A percentile compares a stretch with the other conserved stretches of the same genome.
Evolutionary conservation across 1,284 basidiomycete genomes (phyloP).

Genomic region (Sutorius eximius): DNA sequence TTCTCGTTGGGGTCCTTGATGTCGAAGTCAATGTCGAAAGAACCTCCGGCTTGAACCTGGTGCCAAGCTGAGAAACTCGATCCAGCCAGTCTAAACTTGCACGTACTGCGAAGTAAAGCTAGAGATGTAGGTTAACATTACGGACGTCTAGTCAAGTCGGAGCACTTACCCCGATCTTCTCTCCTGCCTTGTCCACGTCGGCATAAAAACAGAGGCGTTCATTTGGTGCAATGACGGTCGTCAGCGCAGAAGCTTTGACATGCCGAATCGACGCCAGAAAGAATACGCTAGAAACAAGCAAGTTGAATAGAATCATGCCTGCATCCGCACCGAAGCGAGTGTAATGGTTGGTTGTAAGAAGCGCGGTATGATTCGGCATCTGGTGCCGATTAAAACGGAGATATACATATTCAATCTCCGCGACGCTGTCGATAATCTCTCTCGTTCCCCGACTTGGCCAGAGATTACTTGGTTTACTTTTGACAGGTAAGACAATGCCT

Average conservation of each 20-base stretch:
- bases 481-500: slow-evolving; percentile 20
- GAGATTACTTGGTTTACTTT: background rate
- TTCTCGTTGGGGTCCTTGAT: slow-evolving; percentile 89
- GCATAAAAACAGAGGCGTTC: slow-evolving; percentile 94
- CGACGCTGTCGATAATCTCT: background rate
- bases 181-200: slow-evolving; percentile 91
- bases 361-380: slow-evolving; percentile 18
- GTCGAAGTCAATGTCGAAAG: slow-evolving; percentile 95
- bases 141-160: background rate
- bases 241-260: slow-evolving; percentile 69
- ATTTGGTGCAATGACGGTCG: slow-evolving; percentile 83
- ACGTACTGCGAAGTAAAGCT: slow-evolving; percentile 64
- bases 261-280: slow-evolving; percentile 23
- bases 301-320: slow-evolving; percentile 23
- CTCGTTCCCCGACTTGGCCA: background rate
- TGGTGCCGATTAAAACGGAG: slow-evolving; percentile 23
- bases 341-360: background rate
- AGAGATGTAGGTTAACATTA: slow-evolving; percentile 11
- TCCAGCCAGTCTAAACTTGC: slow-evolving; percentile 36
- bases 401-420: slow-evolving; percentile 13
- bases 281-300: slow-evolving; percentile 23
- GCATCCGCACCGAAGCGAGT: background rate
- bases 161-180: slow-evolving; percentile 80
- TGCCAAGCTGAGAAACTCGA: slow-evolving; percentile 1
- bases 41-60: slow-evolving; percentile 93